Evolutionary conservation across 495 filamentous ascomycete genomes (phyloP).

Genomic region (Oleoguttula mirabilis): DNA sequence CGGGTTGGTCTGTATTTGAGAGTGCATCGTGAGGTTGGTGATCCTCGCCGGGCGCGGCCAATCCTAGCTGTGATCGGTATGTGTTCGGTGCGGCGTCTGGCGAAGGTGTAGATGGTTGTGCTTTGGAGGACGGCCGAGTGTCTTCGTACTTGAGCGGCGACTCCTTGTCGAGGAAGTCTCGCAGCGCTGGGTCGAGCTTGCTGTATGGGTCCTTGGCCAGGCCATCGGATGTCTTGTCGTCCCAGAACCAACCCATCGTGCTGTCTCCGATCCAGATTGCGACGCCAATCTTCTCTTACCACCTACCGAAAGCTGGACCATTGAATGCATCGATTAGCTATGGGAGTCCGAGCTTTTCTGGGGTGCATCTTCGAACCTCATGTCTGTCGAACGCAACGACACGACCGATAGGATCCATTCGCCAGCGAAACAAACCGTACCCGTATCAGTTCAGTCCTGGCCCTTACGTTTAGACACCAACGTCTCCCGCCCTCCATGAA

Average conservation of each 20-base stretch:
- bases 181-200: conserved; percentile 72
- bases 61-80: conserved; percentile 15
- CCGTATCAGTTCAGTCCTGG: too few species aligned
- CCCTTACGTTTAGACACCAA: too few species aligned
- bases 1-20: conserved; percentile 4
- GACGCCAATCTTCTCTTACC: too few species aligned
- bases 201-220: conserved; percentile 53
- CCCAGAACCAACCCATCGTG: conserved; percentile 67
- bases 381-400: too few species aligned
- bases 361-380: too few species aligned
- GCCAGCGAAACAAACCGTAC: too few species aligned
- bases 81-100: conserved; percentile 16
- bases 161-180: conserved; percentile 74
- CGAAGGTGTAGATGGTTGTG: conserved; percentile 15
- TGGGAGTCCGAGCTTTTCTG: too few species aligned
- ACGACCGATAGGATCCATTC: too few species aligned
- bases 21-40: conserved; percentile 24
- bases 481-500: too few species aligned
- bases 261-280: too few species aligned
- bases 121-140: conserved; percentile 14
- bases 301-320: too few species aligned
- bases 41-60: conserved; percentile 26
- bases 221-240: conserved; percentile 5
- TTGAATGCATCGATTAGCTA: too few species aligned
- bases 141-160: conserved; percentile 19